These are phyloP conservation scores for Dendrobium officinale DNA, from an alignment of 106 monocot species.

Conservation along the genomic window DNA sequence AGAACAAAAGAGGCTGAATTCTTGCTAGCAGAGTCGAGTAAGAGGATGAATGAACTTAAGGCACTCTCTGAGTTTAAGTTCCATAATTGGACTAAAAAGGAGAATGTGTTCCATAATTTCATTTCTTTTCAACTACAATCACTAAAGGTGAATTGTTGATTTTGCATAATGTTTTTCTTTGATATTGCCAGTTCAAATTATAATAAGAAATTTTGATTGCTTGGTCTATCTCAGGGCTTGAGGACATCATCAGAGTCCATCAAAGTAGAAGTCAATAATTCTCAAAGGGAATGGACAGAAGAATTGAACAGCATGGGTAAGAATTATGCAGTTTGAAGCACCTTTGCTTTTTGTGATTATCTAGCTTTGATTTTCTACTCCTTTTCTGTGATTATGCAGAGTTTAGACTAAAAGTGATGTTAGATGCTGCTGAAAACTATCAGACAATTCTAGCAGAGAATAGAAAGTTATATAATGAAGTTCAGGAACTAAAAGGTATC, in stretches of 20 bases:
- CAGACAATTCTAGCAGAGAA: conserved; percentile 84
- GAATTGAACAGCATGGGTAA: conserved; percentile 68
- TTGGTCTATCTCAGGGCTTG: conserved; percentile 39
- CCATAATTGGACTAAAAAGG: conserved; percentile 64
- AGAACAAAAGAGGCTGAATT: conserved; percentile 52
- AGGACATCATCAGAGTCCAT: conserved; percentile 55
- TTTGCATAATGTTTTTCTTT: conserved; percentile 9
- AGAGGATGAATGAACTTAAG: conserved; percentile 47
- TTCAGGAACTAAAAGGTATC: conserved; percentile 91
- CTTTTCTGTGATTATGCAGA: conserved; percentile 33
- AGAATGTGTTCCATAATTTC: conserved; percentile 45
- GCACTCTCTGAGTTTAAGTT: conserved; percentile 41
- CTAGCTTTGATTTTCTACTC: neutral
- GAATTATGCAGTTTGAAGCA: neutral
- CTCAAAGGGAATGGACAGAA: conserved; percentile 51
- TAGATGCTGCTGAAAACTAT: conserved; percentile 92
- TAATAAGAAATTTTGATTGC: neutral
- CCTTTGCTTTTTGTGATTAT: neutral
- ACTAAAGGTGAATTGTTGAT: conserved; percentile 39
- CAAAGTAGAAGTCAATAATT: conserved; percentile 40
- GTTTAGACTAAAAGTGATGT: conserved; percentile 56
- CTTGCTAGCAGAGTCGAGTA: conserved; percentile 47
- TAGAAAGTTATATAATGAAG: conserved; percentile 77
- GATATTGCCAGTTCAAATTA: neutral
- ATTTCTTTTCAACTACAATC: conserved; percentile 45